These are phyloP conservation scores for Coemansia erecta DNA, from an alignment of 192 early-diverging fungal species.

Conservation along the genomic window DNA sequence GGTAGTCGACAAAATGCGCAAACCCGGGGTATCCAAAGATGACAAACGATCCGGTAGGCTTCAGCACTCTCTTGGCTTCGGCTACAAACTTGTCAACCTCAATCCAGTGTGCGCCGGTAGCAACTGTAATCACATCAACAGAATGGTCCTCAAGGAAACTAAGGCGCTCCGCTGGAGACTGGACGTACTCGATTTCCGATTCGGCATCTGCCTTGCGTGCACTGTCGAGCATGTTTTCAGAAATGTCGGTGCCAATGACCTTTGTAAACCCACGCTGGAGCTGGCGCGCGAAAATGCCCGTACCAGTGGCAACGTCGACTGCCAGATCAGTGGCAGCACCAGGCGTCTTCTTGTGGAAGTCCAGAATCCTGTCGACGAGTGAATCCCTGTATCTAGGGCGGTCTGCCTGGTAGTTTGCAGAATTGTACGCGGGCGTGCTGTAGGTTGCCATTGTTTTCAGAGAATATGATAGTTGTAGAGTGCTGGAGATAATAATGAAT, in stretches of 20 bases:
- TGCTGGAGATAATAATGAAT: no score
- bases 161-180: slow-evolving; percentile 31
- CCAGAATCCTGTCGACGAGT: slow-evolving; percentile 27
- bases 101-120: slow-evolving; percentile 49
- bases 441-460: slow-evolving; percentile 29
- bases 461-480: no score
- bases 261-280: slow-evolving; percentile 19
- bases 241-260: slow-evolving; percentile 48
- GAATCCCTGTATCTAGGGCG: slow-evolving; percentile 36
- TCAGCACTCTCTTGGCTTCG: slow-evolving; percentile 44
- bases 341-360: slow-evolving; percentile 29
- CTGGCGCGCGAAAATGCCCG: slow-evolving; percentile 48
- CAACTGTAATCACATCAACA: slow-evolving; percentile 46
- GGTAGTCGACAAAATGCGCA: slow-evolving; percentile 35
- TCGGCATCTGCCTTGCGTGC: slow-evolving; percentile 20
- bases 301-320: slow-evolving; percentile 52
- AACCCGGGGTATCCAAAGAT: slow-evolving; percentile 49
- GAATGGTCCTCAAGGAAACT: slow-evolving; percentile 15
- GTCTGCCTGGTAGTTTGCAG: slow-evolving; percentile 30
- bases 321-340: slow-evolving; percentile 26
- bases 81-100: slow-evolving; percentile 23
- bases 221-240: slow-evolving; percentile 34
- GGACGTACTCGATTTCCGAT: slow-evolving; percentile 21
- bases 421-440: slow-evolving; percentile 18
- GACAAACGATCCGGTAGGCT: slow-evolving; percentile 36